Conservation (phyloP, 805 yeast species). For the Yarrowia deformans region DNA sequence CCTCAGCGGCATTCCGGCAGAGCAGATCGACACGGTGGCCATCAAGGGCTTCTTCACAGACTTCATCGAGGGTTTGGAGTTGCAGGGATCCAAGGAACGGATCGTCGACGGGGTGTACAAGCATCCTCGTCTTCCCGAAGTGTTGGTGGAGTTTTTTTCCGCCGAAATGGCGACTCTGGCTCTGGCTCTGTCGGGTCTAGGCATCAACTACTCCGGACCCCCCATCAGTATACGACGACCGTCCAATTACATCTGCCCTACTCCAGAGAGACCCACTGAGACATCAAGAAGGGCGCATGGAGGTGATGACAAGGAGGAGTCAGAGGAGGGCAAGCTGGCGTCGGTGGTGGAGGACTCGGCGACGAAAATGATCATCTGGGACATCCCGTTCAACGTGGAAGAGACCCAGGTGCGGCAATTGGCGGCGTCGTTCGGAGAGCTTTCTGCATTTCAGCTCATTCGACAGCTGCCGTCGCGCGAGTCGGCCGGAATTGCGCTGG, state of each 20-base stretch:
- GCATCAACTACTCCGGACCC: conserved; percentile 43
- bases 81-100: conserved; percentile 34
- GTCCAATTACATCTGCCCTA: conserved; percentile 54
- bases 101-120: conserved; percentile 36
- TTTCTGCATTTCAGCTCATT: conserved; percentile 45
- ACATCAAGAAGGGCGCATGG: not conserved
- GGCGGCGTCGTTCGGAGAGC: conserved; percentile 44
- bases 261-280: conserved; percentile 7
- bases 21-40: conserved; percentile 36
- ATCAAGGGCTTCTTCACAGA: conserved; percentile 31
- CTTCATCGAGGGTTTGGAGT: conserved; percentile 35
- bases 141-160: conserved; percentile 58
- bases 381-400: conserved; percentile 11
- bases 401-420: conserved; percentile 8
- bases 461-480: conserved; percentile 31
- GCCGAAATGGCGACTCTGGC: conserved; percentile 64
- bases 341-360: conserved; percentile 40
- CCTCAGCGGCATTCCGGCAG: conserved; percentile 21
- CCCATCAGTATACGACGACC: conserved; percentile 55
- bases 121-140: conserved; percentile 23
- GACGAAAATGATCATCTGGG: conserved; percentile 37
- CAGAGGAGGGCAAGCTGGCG: conserved; percentile 31
- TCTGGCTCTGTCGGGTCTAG: conserved; percentile 53
- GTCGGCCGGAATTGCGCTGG: conserved; percentile 29
- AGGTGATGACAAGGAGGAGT: too few relatives aligned